phyloP scores from a whole-genome alignment of 306 rosid species.

The Dalbergia cultrata region DNA sequence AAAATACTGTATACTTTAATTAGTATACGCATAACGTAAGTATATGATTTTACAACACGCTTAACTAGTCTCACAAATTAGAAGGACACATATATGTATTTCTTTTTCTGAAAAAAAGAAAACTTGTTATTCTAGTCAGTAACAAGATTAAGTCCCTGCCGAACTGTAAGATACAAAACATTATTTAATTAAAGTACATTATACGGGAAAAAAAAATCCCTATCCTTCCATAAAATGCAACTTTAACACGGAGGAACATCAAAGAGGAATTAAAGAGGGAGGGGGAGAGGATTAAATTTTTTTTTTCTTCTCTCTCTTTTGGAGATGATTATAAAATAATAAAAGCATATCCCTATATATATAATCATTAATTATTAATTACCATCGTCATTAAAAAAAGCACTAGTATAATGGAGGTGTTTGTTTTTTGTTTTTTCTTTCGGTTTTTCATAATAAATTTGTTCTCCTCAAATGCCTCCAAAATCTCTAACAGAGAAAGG shows the following conservation, averaged over 20 bases:
- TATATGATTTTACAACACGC: too few relatives aligned
- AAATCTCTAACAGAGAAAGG: conserved; percentile 87
- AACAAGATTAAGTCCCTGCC: conserved; percentile 40
- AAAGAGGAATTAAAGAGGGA: conserved; percentile 2
- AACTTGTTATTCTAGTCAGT: conserved; percentile 41
- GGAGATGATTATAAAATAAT: conserved; percentile 35
- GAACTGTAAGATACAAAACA: conserved; percentile 41
- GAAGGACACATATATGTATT: too few relatives aligned
- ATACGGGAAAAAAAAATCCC: conserved; percentile 26
- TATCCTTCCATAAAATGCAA: conserved; percentile 44
- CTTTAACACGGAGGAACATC: conserved; percentile 33
- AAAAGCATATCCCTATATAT: conserved; percentile 48
- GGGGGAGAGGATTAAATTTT: background rate
- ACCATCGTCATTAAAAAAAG: conserved; percentile 15
- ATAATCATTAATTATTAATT: background rate
- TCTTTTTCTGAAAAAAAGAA: too few relatives aligned
- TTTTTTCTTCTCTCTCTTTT: conserved; percentile 21
- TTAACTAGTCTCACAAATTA: background rate
- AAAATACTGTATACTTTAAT: too few relatives aligned
- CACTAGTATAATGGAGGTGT: background rate
- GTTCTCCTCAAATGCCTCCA: conserved; percentile 60
- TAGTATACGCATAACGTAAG: too few relatives aligned
- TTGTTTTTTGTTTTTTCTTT: too few relatives aligned
- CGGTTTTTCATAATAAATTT: too few relatives aligned
- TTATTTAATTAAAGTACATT: conserved; percentile 37